Evolutionary conservation across 2,329 filamentous ascomycete genomes (phyloP), one percentile per base, ranked within the genome.

Genomic region (Nemania sp.): DNA sequence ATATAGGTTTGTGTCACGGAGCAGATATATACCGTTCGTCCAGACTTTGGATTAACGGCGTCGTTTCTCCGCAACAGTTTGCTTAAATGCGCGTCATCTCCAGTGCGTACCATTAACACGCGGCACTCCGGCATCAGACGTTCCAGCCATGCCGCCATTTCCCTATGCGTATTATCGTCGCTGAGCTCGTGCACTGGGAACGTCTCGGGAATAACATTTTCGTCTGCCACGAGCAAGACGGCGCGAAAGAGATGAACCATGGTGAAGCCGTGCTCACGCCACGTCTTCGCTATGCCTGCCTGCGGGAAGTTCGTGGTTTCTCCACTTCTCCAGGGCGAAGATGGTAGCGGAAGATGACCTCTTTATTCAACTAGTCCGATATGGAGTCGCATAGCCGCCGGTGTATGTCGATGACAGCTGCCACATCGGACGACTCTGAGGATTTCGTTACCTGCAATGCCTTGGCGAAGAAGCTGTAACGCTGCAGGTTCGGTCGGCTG

Each of bases 391-490:
- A 62, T 62, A 62, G 55, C 51, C 47, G 55, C 59, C 55, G 59
- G 59, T 59, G 55, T 59, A 59, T 59, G 55, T 62, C 55, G 55
- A 62, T 59, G 55, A 59, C 51, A 59, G 59, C 55, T 52, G 59
- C 55, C 59, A 59, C 51, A 55, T 62, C 55, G 55, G 49, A 55
- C 50, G 55, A 62, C 48, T 62, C 55, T 52, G 20, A 62, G 59
- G 55, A 59, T 59, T 62, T 59, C 47, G 55, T 59, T 59, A 62
- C 47, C 55, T 55, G 59, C 50, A 62, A 62, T 59, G 59, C 59
- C 59, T 59, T 62, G 48, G 59, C 59, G 55, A 54, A 62, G 51
- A 59, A 62, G 59, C 59, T 62, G 59, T 62, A 62, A 62, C 59
- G 59, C 55, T 62, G 59, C 46, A 62, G 55, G 47, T 62, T 62